These are phyloP conservation scores for Phytopythium kandeliae DNA, from an alignment of 352 stramenopile genomes.

Conservation along the genomic window DNA sequence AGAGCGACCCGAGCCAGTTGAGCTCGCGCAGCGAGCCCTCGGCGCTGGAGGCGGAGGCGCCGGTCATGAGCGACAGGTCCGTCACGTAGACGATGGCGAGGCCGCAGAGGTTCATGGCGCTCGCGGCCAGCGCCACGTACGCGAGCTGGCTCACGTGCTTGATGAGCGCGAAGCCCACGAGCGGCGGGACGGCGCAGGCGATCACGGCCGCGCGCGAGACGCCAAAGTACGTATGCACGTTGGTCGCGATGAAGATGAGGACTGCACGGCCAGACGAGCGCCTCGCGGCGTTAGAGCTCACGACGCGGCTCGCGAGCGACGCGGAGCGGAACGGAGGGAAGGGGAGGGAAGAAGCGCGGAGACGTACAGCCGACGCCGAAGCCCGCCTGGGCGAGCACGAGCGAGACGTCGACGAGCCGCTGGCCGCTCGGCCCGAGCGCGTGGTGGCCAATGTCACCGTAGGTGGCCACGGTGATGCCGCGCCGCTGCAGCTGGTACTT, in stretches of 20 bases:
- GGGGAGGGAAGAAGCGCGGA: neutral
- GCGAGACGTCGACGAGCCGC: conserved; percentile 71
- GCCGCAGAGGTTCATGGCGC: conserved; percentile 86
- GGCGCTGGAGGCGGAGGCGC: neutral
- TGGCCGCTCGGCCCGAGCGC: conserved; percentile 71
- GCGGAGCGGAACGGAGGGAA: neutral
- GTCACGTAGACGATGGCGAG: conserved; percentile 81
- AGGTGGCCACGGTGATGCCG: conserved; percentile 45
- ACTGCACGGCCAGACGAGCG: conserved; percentile 23
- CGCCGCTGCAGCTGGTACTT: conserved; percentile 70
- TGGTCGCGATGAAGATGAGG: conserved; percentile 90
- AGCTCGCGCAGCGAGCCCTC: conserved; percentile 24
- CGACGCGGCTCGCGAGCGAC: no score
- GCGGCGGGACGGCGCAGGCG: conserved; percentile 39
- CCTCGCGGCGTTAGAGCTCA: neutral
- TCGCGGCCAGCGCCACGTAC: conserved; percentile 84
- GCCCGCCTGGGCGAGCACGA: conserved; percentile 83
- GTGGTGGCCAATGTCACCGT: conserved; percentile 84
- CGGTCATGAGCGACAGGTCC: conserved; percentile 68
- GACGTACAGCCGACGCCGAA: conserved; percentile 85
- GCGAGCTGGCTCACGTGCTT: conserved; percentile 85
- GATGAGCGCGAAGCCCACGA: conserved; percentile 78
- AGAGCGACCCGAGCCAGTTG: conserved; percentile 51
- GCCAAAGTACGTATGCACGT: conserved; percentile 69
- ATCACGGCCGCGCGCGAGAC: conserved; percentile 50